Percentiles rank a stretch among this genome's conserved stretches.
These are phyloP conservation scores for Lachnellula suecica DNA, from an alignment of 2,329 filamentous ascomycete genomes.

Conservation along the genomic window DNA sequence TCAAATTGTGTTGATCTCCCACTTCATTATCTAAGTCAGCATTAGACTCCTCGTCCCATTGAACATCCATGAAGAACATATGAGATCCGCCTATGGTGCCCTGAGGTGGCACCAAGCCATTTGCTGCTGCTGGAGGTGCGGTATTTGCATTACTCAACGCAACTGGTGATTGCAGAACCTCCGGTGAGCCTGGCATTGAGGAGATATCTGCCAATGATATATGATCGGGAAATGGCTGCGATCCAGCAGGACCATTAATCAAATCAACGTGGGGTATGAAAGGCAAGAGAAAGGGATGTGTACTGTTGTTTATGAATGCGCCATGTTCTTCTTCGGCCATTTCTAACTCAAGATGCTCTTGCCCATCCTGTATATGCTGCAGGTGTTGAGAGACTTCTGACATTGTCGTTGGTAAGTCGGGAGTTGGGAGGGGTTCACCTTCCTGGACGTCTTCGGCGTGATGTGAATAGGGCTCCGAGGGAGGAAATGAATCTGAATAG, in stretches of 20 bases:
- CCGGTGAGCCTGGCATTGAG: background rate
- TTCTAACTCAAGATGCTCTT: conserved; percentile 25
- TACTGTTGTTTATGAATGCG: conserved; percentile 27
- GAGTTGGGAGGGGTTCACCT: background rate
- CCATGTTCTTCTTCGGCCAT: conserved; percentile 20
- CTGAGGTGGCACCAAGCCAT: conserved; percentile 8
- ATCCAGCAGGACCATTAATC: conserved; percentile 2
- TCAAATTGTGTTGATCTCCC: conserved; percentile 43
- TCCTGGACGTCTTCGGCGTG: conserved; percentile 2
- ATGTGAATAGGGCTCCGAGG: background rate
- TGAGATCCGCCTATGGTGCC: conserved; percentile 3
- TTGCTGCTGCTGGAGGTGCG: conserved; percentile 5
- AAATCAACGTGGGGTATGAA: conserved; percentile 5
- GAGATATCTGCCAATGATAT: conserved; percentile 12
- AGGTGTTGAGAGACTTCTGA: conserved; percentile 30
- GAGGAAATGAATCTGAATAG: background rate
- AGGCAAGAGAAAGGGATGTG: conserved; percentile 24
- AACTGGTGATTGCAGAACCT: conserved; percentile 2
- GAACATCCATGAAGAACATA: conserved; percentile 4
- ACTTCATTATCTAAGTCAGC: conserved; percentile 33
- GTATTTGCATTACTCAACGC: conserved; percentile 5
- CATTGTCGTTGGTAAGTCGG: conserved; percentile 27
- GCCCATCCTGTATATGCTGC: conserved; percentile 31
- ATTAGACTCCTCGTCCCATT: conserved; percentile 20
- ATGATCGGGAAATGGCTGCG: background rate